Evolutionary conservation across 148 eudicot genomes (phyloP).

Genomic region (Silene conica): DNA sequence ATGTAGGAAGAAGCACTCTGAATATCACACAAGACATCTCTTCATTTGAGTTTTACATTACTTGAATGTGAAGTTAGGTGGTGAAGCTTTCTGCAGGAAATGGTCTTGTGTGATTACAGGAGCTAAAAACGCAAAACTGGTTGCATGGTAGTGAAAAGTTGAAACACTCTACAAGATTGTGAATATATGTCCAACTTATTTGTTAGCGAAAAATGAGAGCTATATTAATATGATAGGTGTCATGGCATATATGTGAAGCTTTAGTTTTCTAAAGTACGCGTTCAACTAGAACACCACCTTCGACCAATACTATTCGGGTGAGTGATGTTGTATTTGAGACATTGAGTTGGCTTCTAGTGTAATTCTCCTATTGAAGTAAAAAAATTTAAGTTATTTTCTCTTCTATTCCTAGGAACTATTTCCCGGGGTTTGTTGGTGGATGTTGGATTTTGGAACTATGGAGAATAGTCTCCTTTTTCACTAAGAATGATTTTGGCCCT

Average conservation of each 20-base stretch:
- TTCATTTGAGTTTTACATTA: neutral
- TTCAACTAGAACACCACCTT: too few relatives aligned
- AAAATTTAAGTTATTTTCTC: too few relatives aligned
- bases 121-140: neutral
- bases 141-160: neutral
- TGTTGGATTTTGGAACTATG: too few relatives aligned
- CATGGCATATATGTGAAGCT: slow-evolving; percentile 8
- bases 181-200: neutral
- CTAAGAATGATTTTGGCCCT: too few relatives aligned
- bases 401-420: too few relatives aligned
- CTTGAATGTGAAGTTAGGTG: neutral
- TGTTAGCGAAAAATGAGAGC: neutral
- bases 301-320: too few relatives aligned
- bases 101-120: neutral
- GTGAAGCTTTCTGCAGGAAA: neutral
- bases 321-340: too few relatives aligned
- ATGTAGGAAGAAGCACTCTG: neutral
- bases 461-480: too few relatives aligned
- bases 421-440: too few relatives aligned
- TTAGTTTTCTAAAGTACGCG: neutral
- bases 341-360: too few relatives aligned
- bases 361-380: too few relatives aligned
- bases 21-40: neutral
- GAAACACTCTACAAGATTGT: neutral
- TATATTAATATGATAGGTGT: neutral